Evolutionary conservation across 768 basidiomycete genomes (phyloP).

Genomic region (Infundibulicybe gibba): DNA sequence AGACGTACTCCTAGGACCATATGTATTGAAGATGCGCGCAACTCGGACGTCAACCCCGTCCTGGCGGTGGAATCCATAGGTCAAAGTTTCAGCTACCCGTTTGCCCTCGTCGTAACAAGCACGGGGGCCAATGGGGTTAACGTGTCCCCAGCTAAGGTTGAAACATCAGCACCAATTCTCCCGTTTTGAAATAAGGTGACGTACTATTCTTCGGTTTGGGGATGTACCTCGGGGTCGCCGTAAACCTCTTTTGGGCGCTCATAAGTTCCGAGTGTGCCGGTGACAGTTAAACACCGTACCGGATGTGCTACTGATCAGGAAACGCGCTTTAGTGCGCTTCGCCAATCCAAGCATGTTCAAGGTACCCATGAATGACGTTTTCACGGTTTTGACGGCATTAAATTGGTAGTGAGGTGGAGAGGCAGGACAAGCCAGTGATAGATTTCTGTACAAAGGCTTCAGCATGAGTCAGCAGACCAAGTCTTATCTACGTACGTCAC

Average conservation of each 20-base stretch:
- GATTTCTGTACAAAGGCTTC: conserved; percentile 62
- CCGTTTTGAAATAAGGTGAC: conserved; percentile 18
- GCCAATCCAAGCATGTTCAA: conserved; percentile 98
- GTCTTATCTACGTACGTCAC: conserved; percentile 64
- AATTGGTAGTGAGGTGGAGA: conserved; percentile 98
- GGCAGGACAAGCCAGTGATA: conserved; percentile 98
- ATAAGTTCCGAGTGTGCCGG: no score
- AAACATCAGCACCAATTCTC: no score
- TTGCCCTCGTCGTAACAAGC: conserved; percentile 99
- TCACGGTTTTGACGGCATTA: conserved; percentile 97
- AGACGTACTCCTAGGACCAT: conserved; percentile 75
- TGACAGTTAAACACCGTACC: conserved; percentile 39
- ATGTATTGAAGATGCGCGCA: conserved; percentile 98
- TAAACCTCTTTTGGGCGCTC: conserved; percentile 72
- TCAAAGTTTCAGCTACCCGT: conserved; percentile 96
- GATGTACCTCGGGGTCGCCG: conserved; percentile 97
- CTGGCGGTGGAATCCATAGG: conserved; percentile 93
- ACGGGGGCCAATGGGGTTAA: conserved; percentile 96
- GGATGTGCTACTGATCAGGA: conserved; percentile 93
- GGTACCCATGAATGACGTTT: conserved; percentile 98
- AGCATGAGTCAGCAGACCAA: conserved; percentile 10
- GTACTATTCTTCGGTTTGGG: conserved; percentile 93
- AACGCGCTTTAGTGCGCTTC: conserved; percentile 95
- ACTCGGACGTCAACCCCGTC: conserved; percentile 96
- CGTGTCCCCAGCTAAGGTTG: conserved; percentile 83